Evolutionary conservation across 805 yeast species (phyloP).

Genomic region (Barnettozyma populi): DNA sequence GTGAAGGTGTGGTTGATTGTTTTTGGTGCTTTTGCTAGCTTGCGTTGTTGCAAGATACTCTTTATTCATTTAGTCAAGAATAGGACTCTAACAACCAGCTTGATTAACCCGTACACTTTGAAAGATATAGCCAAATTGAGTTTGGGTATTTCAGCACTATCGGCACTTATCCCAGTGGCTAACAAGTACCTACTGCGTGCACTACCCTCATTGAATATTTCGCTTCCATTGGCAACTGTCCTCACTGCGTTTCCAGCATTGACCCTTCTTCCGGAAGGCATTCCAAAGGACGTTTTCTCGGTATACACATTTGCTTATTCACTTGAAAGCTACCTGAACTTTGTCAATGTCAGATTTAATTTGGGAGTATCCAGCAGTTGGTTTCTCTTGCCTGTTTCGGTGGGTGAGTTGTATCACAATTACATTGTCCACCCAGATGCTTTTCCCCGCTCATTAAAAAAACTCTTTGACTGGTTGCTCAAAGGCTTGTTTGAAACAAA

Average conservation of each 20-base stretch:
- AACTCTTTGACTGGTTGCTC: slow-evolving; percentile 5
- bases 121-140: background rate
- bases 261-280: slow-evolving; percentile 13
- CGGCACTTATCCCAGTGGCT: slow-evolving; percentile 6
- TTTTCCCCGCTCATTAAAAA: slow-evolving; percentile 9
- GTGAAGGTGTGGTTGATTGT: slow-evolving; percentile 8
- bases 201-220: background rate
- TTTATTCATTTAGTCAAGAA: background rate
- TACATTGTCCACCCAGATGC: slow-evolving; percentile 13
- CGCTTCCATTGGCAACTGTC: background rate
- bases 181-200: background rate
- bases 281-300: slow-evolving; percentile 11
- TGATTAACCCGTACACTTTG: background rate
- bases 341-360: background rate
- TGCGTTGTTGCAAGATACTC: slow-evolving; percentile 7
- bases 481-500: slow-evolving; percentile 13
- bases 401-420: slow-evolving; percentile 15
- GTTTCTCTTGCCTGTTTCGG: slow-evolving; percentile 15
- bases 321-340: slow-evolving; percentile 8
- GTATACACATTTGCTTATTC: slow-evolving; percentile 13
- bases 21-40: slow-evolving; percentile 8
- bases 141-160: background rate
- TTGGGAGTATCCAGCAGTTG: slow-evolving; percentile 6
- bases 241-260: slow-evolving; percentile 5
- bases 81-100: background rate